phyloP scores from a whole-genome alignment of 768 basidiomycete species.

The Leccinum disarticulatum region DNA sequence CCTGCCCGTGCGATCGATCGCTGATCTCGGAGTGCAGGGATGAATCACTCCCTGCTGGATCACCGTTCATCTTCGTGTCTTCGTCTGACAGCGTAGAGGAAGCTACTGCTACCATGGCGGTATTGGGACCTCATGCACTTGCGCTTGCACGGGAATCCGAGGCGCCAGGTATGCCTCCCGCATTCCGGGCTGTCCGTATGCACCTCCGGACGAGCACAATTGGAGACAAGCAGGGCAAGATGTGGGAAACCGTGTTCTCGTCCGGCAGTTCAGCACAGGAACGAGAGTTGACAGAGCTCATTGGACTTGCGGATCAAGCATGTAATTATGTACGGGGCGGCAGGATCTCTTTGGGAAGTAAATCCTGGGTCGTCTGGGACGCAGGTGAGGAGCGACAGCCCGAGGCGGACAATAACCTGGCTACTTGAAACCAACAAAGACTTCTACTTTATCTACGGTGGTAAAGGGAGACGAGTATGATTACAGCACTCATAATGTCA shows the following conservation, averaged over 20 bases:
- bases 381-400: conserved; percentile 2
- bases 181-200: conserved; percentile 23
- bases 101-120: conserved; percentile 23
- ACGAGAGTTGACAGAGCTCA: conserved; percentile 14
- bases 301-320: conserved; percentile 3
- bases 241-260: conserved; percentile 17
- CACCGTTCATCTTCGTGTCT: conserved; percentile 23
- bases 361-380: conserved; percentile 26
- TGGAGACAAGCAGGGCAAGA: not conserved
- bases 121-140: conserved; percentile 25
- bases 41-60: conserved; percentile 13
- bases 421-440: not conserved
- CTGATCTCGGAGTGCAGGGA: conserved; percentile 14
- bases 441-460: too few relatives aligned
- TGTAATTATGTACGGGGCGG: not conserved
- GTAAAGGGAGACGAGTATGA: too few relatives aligned
- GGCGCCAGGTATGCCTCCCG: not conserved
- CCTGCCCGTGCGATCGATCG: not conserved
- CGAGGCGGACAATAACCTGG: not conserved
- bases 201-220: not conserved
- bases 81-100: conserved; percentile 11
- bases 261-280: conserved; percentile 16
- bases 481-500: too few relatives aligned
- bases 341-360: conserved; percentile 8
- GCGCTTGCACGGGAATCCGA: conserved; percentile 19